Base-by-base conservation (phyloP, 345 rosid genomes). In the Gossypium herbaceum region DNA sequence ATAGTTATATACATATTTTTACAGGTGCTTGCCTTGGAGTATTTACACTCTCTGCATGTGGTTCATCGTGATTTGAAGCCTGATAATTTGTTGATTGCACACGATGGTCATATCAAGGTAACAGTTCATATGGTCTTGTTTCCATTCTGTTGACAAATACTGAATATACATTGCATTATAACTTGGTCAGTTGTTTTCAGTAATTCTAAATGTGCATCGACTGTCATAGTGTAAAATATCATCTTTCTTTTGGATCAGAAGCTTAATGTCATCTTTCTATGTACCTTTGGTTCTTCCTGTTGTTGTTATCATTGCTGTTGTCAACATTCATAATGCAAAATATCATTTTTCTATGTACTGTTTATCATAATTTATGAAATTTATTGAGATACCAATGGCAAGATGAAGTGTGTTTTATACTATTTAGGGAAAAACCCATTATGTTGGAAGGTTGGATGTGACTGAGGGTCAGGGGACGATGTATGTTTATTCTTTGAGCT, bases 11-110 rank as follows among this genome's bases (percentile, higher is more conserved):
- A 25, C 24, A 50, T 47, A 69, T 24, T 50, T 51, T 51, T 69
- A 24, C 81, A 96, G 99, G 99, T 96, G 71, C 99, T 96, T 83
- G 99, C 97, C 64, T 76, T 95, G 88, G 99, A 95, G 81, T 93
- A 95, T 81, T 82, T 95, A 80, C 99, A 95, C 81, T 95, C 99
- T 39, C 83, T 88, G 78, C 87, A 87, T 61, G 96, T 95, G 75
- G 97, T 95, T 88, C 99, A 95, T 82, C 96, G 99, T 83, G 99
- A 95, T 86, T 77, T 95, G 90, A 93, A 95, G 90, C 98, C 99
- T 44, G 99, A 95, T 85, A 95, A 95, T 86, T 82, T 95, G 83
- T 85, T 93, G 86, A 95, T 95, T 77, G 98, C 98, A 17, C 99
- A 95, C 75, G 99, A 95, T 87, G 99, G 99, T 73, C 99, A 95